phyloP scores from a whole-genome alignment of 306 rosid genomes.

The Oemleria cerasiformis region DNA sequence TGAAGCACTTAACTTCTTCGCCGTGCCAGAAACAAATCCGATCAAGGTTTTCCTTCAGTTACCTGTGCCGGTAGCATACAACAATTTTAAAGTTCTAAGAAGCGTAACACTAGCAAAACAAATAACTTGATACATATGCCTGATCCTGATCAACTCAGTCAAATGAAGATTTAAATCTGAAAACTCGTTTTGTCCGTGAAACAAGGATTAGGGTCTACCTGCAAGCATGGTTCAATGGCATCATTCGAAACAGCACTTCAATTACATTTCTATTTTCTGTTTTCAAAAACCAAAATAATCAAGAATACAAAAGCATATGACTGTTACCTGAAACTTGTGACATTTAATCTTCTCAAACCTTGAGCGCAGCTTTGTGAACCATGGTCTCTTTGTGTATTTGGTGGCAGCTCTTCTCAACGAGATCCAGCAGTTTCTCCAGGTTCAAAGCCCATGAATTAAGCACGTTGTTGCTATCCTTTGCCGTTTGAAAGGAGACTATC shows the following conservation, averaged over 20 bases:
- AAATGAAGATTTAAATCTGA: not conserved
- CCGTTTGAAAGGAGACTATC: slow-evolving; percentile 74
- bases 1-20: not conserved
- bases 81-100: not conserved
- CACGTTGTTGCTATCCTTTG: slow-evolving; percentile 80
- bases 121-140: not conserved
- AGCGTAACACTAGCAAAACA: not conserved
- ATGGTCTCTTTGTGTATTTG: slow-evolving; percentile 96
- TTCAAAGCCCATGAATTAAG: slow-evolving; percentile 89
- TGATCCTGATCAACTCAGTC: not conserved
- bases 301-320: not conserved
- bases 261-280: not conserved
- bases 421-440: slow-evolving; percentile 95
- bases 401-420: slow-evolving; percentile 95
- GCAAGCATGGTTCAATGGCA: not conserved
- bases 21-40: not conserved
- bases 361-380: slow-evolving; percentile 84
- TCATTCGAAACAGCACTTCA: not conserved
- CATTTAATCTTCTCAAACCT: slow-evolving; percentile 40
- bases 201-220: not conserved
- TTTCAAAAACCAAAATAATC: not conserved
- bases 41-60: not conserved
- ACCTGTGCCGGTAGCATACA: not conserved
- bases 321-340: slow-evolving; percentile 13
- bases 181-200: not conserved